These are phyloP conservation scores for Wallacemonas sp. DNA, from an alignment of 208 protist genomes.

Conservation along the genomic window DNA sequence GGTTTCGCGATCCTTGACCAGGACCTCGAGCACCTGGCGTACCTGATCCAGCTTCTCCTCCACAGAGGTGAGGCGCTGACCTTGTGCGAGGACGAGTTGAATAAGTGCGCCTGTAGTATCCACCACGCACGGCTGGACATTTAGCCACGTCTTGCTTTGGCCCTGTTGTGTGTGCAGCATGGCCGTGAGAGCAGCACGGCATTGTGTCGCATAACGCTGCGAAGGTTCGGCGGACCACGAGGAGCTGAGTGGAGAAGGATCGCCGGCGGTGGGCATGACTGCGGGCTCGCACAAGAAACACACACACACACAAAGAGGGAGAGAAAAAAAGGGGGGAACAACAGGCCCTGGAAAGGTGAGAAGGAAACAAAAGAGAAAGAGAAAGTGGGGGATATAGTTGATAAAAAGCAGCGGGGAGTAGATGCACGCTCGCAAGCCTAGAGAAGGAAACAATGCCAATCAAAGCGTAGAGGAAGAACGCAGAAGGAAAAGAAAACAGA, in stretches of 20 bases:
- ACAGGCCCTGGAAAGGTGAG: neutral
- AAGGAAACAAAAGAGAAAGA: neutral
- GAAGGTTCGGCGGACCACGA: neutral
- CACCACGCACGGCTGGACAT: constrained; percentile 73
- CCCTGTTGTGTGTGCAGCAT: constrained; percentile 49
- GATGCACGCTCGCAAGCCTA: neutral
- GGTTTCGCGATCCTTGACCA: constrained; percentile 47
- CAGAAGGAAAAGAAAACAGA: neutral
- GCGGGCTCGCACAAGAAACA: constrained; percentile 10
- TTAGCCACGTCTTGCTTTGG: constrained; percentile 53
- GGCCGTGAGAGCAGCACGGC: constrained; percentile 28
- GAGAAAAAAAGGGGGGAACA: neutral
- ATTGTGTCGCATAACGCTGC: constrained; percentile 17
- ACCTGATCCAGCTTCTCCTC: constrained; percentile 32
- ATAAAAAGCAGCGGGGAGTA: constrained; percentile 17
- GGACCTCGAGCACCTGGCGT: constrained; percentile 34
- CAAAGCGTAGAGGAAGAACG: neutral
- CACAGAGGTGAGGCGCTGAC: constrained; percentile 24
- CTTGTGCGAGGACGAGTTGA: constrained; percentile 18
- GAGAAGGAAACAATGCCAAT: neutral
- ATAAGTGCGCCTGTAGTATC: constrained; percentile 23
- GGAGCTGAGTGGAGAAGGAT: constrained; percentile 3
- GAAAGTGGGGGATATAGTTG: constrained; percentile 10
- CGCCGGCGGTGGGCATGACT: neutral
- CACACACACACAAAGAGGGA: neutral